These are phyloP conservation scores for Monoraphidium neglectum DNA, from an alignment of 139 green algal genomes.

Conservation along the genomic window DNA sequence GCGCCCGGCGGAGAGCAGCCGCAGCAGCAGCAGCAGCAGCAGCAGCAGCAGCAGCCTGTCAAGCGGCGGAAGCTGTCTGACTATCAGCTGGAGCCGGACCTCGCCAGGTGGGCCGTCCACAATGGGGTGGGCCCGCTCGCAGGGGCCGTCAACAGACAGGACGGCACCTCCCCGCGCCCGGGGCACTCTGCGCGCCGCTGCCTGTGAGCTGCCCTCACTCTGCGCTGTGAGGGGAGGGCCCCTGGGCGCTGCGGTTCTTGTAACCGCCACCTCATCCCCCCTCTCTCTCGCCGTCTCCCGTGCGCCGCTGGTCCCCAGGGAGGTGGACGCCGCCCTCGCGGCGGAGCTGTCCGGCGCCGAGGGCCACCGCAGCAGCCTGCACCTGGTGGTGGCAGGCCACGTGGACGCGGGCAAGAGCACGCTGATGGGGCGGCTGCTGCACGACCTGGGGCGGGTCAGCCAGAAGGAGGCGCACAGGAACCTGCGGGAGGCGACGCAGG, in stretches of 20 bases:
- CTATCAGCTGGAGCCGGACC: conserved; percentile 59
- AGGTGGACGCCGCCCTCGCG: conserved; percentile 28
- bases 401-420: conserved; percentile 96
- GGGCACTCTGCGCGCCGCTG: too few relatives aligned
- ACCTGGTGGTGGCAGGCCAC: conserved; percentile 93
- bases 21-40: conserved; percentile 10
- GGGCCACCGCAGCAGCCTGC: conserved; percentile 41
- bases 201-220: too few relatives aligned
- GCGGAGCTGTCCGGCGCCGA: conserved; percentile 18
- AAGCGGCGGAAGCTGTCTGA: conserved; percentile 41
- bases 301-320: conserved; percentile 3
- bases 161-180: too few relatives aligned
- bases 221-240: too few relatives aligned
- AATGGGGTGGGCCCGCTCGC: too few relatives aligned
- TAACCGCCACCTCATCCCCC: too few relatives aligned
- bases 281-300: too few relatives aligned
- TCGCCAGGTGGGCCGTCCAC: conserved; percentile 53
- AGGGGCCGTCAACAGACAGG: too few relatives aligned
- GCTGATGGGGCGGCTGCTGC: conserved; percentile 93
- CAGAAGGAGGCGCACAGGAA: conserved; percentile 76
- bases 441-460: conserved; percentile 72
- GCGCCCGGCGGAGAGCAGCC: background rate
- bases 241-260: too few relatives aligned
- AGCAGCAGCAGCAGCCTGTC: background rate
- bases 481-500: conserved; percentile 69